Evolutionary conservation across 352 stramenopile species (phyloP), one percentile per base, ranked within the genome.

Genomic region (Phytophthora parvispora): DNA sequence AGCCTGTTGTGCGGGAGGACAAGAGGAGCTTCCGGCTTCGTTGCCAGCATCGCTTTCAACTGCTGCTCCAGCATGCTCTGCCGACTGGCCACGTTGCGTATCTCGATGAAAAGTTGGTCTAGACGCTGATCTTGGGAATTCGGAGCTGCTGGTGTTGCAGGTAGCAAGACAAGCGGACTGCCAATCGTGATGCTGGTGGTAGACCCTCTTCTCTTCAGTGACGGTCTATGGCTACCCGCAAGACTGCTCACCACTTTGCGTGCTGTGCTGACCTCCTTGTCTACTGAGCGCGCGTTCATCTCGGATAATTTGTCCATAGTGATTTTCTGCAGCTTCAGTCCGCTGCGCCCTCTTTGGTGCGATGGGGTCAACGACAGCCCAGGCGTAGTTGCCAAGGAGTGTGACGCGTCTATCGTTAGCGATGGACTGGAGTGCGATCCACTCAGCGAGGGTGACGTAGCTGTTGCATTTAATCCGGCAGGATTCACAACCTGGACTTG

Each of bases 61-160:
- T 76, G 67, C 18, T 71, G 56, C 28, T 76, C 67, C 62, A 79
- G 54, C 15, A 48, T 18, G 64, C 65, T 60, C 22, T 79, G 72
- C 15, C 72, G 61, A 22, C 49, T 69, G 16, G 68, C 67, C 29
- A 79, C 48, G 9, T 74, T 72, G 36, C 68, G 67, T 16, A 76
- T 59, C n/a, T 79, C 72, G 12, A 36, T 65, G 48, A 78, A 47
- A 22, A 78, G 65, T 38, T 72, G 50, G 7, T 74, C 56, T 20
- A 75, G 50, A 15, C 60, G 65, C 20, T 72, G 51, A 24, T 68
- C 55, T 18, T 40, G 55, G 5, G 32, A 38, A 32, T 51, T 13
- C 3, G 55, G 15, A 55, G 59, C 22, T 40, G 38, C 1, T 47
- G 42, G n/a, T 27, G 20, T 45, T 7, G 18, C 3, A 9, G 57